Evolutionary conservation across 2,329 filamentous ascomycete species (phyloP).

Genomic region (Hypomyces rosellus): DNA sequence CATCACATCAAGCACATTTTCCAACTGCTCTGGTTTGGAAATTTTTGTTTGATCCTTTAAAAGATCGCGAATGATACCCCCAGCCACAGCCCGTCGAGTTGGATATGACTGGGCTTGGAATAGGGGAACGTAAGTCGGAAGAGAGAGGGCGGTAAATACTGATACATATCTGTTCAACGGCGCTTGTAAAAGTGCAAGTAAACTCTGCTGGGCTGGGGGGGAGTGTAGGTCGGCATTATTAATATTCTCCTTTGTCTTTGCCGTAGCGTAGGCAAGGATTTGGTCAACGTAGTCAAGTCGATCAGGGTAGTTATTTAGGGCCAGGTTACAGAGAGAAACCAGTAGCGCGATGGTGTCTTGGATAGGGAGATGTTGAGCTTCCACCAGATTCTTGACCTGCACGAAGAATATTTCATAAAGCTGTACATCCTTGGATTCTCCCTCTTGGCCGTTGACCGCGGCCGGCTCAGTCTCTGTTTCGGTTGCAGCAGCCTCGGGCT

Average conservation of each 20-base stretch:
- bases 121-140: conserved; percentile 87
- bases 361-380: conserved; percentile 82
- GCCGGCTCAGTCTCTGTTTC: conserved; percentile 41
- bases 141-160: conserved; percentile 89
- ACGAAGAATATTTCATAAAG: conserved; percentile 97
- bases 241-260: conserved; percentile 80
- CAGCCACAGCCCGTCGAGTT: conserved; percentile 83
- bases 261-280: conserved; percentile 78
- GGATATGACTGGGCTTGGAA: conserved; percentile 89
- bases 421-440: conserved; percentile 59
- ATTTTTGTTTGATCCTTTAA: conserved; percentile 77
- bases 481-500: conserved; percentile 14
- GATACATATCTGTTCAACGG: conserved; percentile 87
- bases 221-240: conserved; percentile 96
- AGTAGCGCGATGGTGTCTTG: conserved; percentile 91
- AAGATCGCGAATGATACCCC: conserved; percentile 77
- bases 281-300: conserved; percentile 93
- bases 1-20: conserved; percentile 81
- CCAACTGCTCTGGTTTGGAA: conserved; percentile 68
- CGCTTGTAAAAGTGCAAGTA: conserved; percentile 83
- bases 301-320: conserved; percentile 92
- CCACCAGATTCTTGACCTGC: conserved; percentile 89
- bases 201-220: conserved; percentile 75
- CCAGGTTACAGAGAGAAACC: conserved; percentile 89
- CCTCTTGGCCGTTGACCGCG: conserved; percentile 40